Base-by-base conservation (phyloP, 78 protist species). In the Dictyostelium citrinum region DNA sequence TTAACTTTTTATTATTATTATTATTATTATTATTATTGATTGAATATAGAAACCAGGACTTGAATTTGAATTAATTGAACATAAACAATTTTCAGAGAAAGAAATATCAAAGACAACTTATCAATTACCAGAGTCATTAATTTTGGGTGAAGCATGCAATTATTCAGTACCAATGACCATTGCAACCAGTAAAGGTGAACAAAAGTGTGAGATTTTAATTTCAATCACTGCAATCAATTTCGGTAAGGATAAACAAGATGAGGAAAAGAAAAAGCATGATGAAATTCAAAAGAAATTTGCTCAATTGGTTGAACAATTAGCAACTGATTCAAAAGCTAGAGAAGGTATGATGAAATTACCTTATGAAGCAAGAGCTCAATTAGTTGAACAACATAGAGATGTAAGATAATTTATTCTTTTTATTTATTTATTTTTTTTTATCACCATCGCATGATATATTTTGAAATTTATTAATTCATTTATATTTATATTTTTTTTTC, bases 61-160 rank as follows among this genome's bases (percentile, higher is more conserved):
- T 16, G 93, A 86, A 67, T n/a, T 86, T 64, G 93, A 86, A 86
- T 70, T 86, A 12, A 77, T 77, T 86, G 93, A 86, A 78, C 93
- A 86, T 45, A 86, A 86, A 17, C 80, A 85, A 35, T 86, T 86
- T 61, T 86, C 93, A 35, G 93, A 86, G 12, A 86, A 86, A 33
- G 24, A 60, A 8, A 72, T 86, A 33, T 81, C 68, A 22, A 55
- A 16, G 4, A 46, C 80, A 20, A 14, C 7, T 5, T 43, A 58
- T 49, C 70, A 83, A 60, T 39, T 86, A 29, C 24, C 68, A 17
- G 84, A 86, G 5, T 39, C 46, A 29, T 41, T 86, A 22, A 86
- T 86, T 46, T 64, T 86, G 16, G 76, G 76, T 39, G 93, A 86
- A 41, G n/a, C 72, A 20, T 17, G 60, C 11, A 76, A 86, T 64